Percentiles rank a stretch among this genome's conserved stretches.
Conservation (phyloP, 1,284 basidiomycete genomes). For the Apiotrichum laibachii region DNA sequence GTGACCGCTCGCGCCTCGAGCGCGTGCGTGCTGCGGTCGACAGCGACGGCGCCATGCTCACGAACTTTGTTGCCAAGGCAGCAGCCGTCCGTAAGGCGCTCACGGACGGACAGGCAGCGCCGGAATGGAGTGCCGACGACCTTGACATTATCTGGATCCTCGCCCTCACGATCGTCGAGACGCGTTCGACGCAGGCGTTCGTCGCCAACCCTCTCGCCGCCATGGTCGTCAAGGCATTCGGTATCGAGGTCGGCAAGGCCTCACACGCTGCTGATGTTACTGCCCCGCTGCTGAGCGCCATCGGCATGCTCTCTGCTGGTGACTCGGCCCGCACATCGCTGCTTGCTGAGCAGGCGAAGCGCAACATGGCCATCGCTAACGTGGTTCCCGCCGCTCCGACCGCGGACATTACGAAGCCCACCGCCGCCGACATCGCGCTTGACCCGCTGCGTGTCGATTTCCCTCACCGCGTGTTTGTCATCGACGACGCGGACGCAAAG, state of each 20-base stretch:
- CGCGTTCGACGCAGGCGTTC: conserved; percentile 63
- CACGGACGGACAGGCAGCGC: conserved; percentile 17
- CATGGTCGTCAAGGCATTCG: conserved; percentile 63
- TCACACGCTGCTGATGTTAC: conserved; percentile 46
- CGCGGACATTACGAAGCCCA: conserved; percentile 19
- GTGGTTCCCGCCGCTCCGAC: conserved; percentile 22
- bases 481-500: conserved; percentile 76
- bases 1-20: conserved; percentile 61
- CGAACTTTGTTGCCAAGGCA: conserved; percentile 62
- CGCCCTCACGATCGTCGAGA: conserved; percentile 60
- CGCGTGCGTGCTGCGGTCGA: conserved; percentile 59
- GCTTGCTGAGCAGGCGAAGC: conserved; percentile 26
- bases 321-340: conserved; percentile 53
- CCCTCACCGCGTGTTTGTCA: conserved; percentile 75
- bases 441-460: conserved; percentile 68
- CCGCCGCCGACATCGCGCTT: conserved; percentile 14
- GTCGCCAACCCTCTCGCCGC: conserved; percentile 61
- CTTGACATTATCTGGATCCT: conserved; percentile 66
- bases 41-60: conserved; percentile 54
- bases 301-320: conserved; percentile 73
- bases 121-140: conserved; percentile 61
- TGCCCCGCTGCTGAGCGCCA: conserved; percentile 57
- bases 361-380: conserved; percentile 30
- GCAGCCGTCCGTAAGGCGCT: conserved; percentile 51
- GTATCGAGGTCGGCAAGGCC: conserved; percentile 8